Evolutionary conservation across 148 eudicot species (phyloP), one percentile per base, ranked within the genome.

Genomic region (Vaccinium vitisidaea): DNA sequence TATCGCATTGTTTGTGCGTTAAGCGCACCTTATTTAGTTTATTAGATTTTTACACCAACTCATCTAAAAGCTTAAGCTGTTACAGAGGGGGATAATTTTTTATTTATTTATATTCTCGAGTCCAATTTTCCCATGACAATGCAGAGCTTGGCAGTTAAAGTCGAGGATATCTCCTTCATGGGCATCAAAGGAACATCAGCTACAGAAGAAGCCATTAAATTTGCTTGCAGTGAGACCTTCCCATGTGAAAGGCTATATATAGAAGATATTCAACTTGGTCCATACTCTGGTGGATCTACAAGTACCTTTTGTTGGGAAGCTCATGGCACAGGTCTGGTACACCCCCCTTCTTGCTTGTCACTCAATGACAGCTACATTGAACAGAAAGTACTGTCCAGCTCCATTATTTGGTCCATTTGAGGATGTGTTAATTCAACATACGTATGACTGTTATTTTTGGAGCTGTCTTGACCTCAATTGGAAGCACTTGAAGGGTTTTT

Each of bases 301-400:
- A 90, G 84, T 19, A 91, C 98, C 11, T 93, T 90, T 83, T 97
- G 99, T 87, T 94, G 98, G 99, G 87, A 93, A 82, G 98, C 98
- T n/a, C 86, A 83, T 73, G 99, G 98, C 69, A 89, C 90, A 5
- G 98, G 98, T 82, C 54, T 84, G 8, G 84, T 95, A 48, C 80
- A 87, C 49, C 99, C 99, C 2, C 89, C 92, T 52, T 90, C 94
- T 81, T 95, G 98, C 89, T 88, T 94, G 56, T 75, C 91, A 16
- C 58, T 75, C 65, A 19, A 50, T 53, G 80, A 79, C 77, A 86
- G 77, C 83, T 16, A 84, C 52, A 82, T 89, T 53, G 63, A 67
- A 56, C 89, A 84, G 79, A 85, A 81, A 39, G 52, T 71, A 79
- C 30, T 50, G 10, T 85, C 90, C 10, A 73, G 67, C 82, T 77